Evolutionary conservation across 257 asterid species (phyloP), one percentile per base, ranked within the genome.

Genomic region (Knoxia roxburghii): DNA sequence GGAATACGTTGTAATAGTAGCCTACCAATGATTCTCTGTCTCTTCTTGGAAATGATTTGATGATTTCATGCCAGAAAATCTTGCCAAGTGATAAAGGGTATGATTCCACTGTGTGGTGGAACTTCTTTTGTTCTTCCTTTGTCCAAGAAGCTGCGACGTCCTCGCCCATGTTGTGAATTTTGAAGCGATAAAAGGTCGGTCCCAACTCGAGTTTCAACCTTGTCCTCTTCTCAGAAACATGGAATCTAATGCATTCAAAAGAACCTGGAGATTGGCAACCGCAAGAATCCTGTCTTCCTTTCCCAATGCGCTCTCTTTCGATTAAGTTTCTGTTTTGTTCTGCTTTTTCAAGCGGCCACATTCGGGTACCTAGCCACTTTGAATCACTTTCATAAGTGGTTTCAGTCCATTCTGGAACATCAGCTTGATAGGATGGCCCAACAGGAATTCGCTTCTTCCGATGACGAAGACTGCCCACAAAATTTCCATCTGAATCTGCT

Each of bases 211-310:
- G 66, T 65, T 61, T 64, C 69, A 79, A 33, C 62, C 76, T 77
- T 70, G 0, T 48, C 69, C 76, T 72, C 53, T 77, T 82, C 53
- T 75, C 81, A 55, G 66, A 18, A 58, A 77, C 26, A 56, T 82
- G 87, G 46, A 82, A 79, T 57, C 68, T 43, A 17, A 79, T 77
- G 70, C 87, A 82, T 39, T 72, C 77, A 18, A 21, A 6, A 24
- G 85, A 82, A 68, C 81, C 81, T 23, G 81, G 75, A 49, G 35
- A 56, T 66, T 30, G 74, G 69, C 87, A 82, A 13, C 81, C 81
- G 60, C 87, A 82, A 24, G 80, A 57, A 55, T 72, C 83, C 40
- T 60, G 76, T 56, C 85, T 77, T 55, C 87, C 87, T 65, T 75
- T 79, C 49, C 87, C 87, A 59, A 48, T 49, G 6, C 75, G 79